These are phyloP conservation scores for Viola pubescens DNA, from an alignment of 441 rosid genomes.

Conservation along the genomic window DNA sequence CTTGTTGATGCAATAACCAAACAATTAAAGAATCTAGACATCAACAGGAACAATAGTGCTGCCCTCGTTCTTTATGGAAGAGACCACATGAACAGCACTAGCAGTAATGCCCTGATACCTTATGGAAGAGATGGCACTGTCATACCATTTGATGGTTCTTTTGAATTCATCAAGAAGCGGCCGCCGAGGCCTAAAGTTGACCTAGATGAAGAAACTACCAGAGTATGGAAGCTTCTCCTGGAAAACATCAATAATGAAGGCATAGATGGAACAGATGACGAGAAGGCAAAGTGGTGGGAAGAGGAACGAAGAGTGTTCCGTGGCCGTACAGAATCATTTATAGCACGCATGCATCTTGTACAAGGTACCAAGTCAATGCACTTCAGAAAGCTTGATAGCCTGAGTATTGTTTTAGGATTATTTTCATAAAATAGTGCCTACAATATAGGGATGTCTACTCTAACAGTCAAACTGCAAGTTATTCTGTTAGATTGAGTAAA, in stretches of 20 bases:
- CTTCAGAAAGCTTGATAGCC: too few species aligned
- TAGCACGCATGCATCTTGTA: slow-evolving; percentile 93
- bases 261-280: slow-evolving; percentile 41
- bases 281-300: slow-evolving; percentile 80
- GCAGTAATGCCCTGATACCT: slow-evolving; percentile 44
- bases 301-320: slow-evolving; percentile 69
- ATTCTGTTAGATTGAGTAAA: not conserved
- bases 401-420: too few species aligned
- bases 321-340: slow-evolving; percentile 79
- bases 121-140: slow-evolving; percentile 47
- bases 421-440: slow-evolving; percentile 9
- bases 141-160: slow-evolving; percentile 38
- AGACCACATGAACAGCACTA: slow-evolving; percentile 10
- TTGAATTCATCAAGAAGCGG: slow-evolving; percentile 37
- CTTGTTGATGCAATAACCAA: slow-evolving; percentile 38
- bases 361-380: slow-evolving; percentile 50
- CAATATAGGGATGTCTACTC: not conserved
- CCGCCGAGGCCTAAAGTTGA: slow-evolving; percentile 76
- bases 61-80: slow-evolving; percentile 44
- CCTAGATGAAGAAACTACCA: slow-evolving; percentile 77
- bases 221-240: slow-evolving; percentile 81
- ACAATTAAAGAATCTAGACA: slow-evolving; percentile 36
- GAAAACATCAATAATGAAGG: slow-evolving; percentile 54
- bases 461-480: not conserved
- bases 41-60: slow-evolving; percentile 27